A percentile compares a stretch with the other conserved stretches of the same genome.
phyloP scores from a whole-genome alignment of 306 rosid species.

The Citrullus colocynthis region DNA sequence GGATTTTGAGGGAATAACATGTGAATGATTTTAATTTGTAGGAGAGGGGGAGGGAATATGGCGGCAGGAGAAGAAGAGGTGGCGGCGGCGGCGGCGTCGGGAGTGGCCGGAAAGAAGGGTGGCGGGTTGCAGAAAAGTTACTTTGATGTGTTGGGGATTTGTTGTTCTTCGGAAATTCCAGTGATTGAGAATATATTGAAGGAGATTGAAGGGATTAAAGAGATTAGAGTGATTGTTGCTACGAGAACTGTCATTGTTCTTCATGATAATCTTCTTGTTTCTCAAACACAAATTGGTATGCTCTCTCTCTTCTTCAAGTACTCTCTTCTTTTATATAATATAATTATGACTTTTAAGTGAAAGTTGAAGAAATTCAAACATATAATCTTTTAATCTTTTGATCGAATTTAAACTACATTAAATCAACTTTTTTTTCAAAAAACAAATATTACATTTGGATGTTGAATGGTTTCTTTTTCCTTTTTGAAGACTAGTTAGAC shows the following conservation, averaged over 20 bases:
- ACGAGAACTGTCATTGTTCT: conserved; percentile 79
- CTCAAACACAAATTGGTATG: conserved; percentile 76
- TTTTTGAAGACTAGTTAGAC: too few relatives aligned
- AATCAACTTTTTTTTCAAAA: too few relatives aligned
- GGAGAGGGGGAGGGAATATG: background rate
- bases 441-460: too few relatives aligned
- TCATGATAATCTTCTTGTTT: conserved; percentile 51
- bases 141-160: conserved; percentile 77
- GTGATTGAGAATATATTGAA: conserved; percentile 53
- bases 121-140: conserved; percentile 47
- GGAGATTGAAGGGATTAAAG: conserved; percentile 53
- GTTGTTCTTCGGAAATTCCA: conserved; percentile 83
- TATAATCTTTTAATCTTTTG: too few relatives aligned
- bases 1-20: background rate
- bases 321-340: too few relatives aligned
- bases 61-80: background rate
- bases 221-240: conserved; percentile 56
- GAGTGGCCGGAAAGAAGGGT: background rate
- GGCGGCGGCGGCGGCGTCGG: too few relatives aligned
- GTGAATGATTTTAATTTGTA: background rate
- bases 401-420: too few relatives aligned
- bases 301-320: background rate
- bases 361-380: too few relatives aligned
- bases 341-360: too few relatives aligned
- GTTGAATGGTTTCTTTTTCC: too few relatives aligned